These are phyloP conservation scores for Solanum virginianum DNA, from an alignment of 257 asterid species.

Conservation along the genomic window DNA sequence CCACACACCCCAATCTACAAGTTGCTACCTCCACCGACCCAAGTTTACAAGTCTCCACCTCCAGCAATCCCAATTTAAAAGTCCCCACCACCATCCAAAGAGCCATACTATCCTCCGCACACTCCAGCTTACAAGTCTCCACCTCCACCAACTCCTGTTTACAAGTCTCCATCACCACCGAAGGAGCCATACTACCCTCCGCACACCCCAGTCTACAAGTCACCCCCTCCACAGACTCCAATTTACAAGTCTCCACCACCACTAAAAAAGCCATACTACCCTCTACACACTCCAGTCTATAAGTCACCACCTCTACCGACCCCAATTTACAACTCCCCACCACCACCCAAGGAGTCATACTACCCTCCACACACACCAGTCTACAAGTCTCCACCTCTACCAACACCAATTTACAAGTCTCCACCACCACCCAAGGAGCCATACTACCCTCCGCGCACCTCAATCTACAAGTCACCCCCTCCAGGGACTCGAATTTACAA, in stretches of 20 bases:
- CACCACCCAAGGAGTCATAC: neutral
- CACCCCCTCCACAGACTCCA: neutral
- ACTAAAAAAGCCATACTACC: neutral
- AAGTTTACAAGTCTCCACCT: neutral
- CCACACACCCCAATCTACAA: no score
- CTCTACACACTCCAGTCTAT: neutral
- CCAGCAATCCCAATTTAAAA: no score
- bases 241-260: neutral
- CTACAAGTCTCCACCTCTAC: neutral
- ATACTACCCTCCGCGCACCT: neutral
- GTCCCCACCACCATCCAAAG: neutral
- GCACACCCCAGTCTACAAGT: neutral
- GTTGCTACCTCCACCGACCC: neutral
- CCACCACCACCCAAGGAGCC: neutral
- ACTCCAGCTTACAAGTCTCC: neutral
- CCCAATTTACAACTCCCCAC: neutral
- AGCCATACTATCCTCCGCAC: neutral
- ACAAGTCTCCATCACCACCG: neutral
- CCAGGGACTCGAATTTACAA: neutral
- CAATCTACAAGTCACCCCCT: neutral
- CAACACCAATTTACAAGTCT: neutral
- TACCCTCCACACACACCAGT: neutral
- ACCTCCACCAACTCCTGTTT: neutral
- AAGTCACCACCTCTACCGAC: neutral
- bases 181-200: neutral